phyloP scores from a whole-genome alignment of 1,139 yeast species.

The Magnusiomyces tetraspermus region DNA sequence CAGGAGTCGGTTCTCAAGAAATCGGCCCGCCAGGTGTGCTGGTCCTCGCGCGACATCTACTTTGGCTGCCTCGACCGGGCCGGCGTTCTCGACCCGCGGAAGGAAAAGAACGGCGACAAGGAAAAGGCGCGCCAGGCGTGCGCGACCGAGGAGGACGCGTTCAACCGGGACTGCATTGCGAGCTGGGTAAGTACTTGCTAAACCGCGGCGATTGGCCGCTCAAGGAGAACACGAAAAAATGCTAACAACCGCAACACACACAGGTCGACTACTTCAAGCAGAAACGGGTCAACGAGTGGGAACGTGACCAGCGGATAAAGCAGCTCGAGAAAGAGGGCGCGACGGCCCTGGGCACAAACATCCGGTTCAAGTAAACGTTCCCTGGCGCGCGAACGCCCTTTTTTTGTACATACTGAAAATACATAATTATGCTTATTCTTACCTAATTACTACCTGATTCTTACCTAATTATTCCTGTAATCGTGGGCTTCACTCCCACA shows the following conservation, averaged over 20 bases:
- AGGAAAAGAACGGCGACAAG: conserved; percentile 19
- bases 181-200: conserved; percentile 44
- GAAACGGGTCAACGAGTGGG: conserved; percentile 50
- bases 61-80: conserved; percentile 50
- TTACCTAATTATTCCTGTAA: too few relatives aligned
- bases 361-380: conserved; percentile 18
- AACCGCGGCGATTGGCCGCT: neutral
- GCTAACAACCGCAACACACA: neutral
- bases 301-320: conserved; percentile 43
- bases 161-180: conserved; percentile 48
- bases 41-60: conserved; percentile 57
- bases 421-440: neutral
- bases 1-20: conserved; percentile 27
- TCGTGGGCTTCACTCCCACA: conserved; percentile 11
- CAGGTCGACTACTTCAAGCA: conserved; percentile 50
- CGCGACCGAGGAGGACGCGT: conserved; percentile 37
- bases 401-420: neutral
- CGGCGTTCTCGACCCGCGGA: conserved; percentile 38
- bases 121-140: conserved; percentile 34
- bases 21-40: conserved; percentile 47
- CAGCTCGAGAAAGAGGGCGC: conserved; percentile 48
- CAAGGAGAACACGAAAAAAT: neutral
- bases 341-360: conserved; percentile 15
- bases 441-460: conserved; percentile 1
- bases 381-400: neutral